Evolutionary conservation across 371 early-diverging fungal species (phyloP).

Genomic region (Fennellomyces sp.): DNA sequence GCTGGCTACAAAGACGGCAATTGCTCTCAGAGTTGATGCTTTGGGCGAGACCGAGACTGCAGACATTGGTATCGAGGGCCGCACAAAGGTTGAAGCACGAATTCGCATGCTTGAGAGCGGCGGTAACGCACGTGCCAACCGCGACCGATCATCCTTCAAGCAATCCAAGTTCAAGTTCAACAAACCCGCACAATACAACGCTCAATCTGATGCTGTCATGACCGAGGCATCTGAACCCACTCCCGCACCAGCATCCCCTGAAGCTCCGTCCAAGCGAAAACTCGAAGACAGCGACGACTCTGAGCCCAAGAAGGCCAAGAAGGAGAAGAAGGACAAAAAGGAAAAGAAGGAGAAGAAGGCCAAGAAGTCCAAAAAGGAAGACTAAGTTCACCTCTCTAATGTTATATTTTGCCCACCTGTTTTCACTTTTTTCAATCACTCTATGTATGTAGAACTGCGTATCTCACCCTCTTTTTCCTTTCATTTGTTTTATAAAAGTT

Average conservation of each 20-base stretch:
- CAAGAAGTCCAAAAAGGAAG: conserved; percentile 52
- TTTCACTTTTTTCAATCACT: neutral
- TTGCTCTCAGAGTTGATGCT: conserved; percentile 89
- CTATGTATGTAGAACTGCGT: neutral
- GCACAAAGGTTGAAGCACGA: conserved; percentile 86
- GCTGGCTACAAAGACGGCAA: conserved; percentile 90
- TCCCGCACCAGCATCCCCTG: neutral
- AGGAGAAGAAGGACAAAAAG: conserved; percentile 53
- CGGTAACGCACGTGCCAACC: conserved; percentile 48
- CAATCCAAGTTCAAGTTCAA: conserved; percentile 72
- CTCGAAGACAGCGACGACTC: conserved; percentile 30
- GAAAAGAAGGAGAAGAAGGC: conserved; percentile 65
- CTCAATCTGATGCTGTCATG: conserved; percentile 39
- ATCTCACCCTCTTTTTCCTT: too few species aligned
- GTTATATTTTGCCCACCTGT: neutral
- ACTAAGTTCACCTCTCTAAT: neutral
- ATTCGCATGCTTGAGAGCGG: conserved; percentile 85
- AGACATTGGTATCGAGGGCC: conserved; percentile 84
- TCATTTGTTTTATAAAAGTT: too few species aligned
- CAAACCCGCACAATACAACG: conserved; percentile 43
- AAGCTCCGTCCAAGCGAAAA: conserved; percentile 46
- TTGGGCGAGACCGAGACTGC: conserved; percentile 85
- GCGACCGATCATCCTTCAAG: conserved; percentile 63
- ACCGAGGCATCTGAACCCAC: conserved; percentile 23
- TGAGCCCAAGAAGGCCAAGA: conserved; percentile 56